Evolutionary conservation across 306 rosid species (phyloP), one percentile per base, ranked within the genome.

Genomic region (Urtica urens): DNA sequence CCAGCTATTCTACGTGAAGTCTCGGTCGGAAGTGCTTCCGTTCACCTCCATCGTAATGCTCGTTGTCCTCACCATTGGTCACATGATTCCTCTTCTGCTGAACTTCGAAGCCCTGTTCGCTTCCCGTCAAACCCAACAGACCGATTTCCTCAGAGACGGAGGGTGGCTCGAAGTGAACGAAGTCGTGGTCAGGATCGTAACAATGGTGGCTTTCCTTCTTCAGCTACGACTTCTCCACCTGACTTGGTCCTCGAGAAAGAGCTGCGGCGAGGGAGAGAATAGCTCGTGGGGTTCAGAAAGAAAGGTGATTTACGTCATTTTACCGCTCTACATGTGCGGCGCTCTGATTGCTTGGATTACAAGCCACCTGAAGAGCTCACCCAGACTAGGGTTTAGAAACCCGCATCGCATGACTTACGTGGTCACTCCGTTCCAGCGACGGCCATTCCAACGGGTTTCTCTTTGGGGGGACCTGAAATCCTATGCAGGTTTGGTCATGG

Each of bases 101-200:
- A 84, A 79, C 84, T 81, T 84, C 27, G 80, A 79, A 65, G 86
- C 95, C 49, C 38, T 90, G 60, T 77, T 88, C 56, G 61, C 49
- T 55, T 69, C 51, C 35, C 71, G 63, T 24, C 83, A 33, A 11
- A 73, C 59, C 41, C 65, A 38, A 66, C 77, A 69, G 63, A 71
- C 29, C 50, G 39, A 58, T 53, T 81, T 90, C 66, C 67, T 81
- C 41, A 74, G 84, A 57, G 73, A 73, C 39, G 82, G 75, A 9
- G 93, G 78, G 38, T 90, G 97, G 97, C 80, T 90, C 56, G 70
- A 78, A 74, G 83, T 79, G 49, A 83, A 84, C 65, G 80, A 76
- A 75, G 90, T 84, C 55, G 56, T 77, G 11, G 77, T 81, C 58
- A 72, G 95, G 72, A 55, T 84, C 50, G 85, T 90, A 55, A 72